Base-by-base conservation (phyloP, 371 early-diverging fungal species). In the Mortierella sp. region DNA sequence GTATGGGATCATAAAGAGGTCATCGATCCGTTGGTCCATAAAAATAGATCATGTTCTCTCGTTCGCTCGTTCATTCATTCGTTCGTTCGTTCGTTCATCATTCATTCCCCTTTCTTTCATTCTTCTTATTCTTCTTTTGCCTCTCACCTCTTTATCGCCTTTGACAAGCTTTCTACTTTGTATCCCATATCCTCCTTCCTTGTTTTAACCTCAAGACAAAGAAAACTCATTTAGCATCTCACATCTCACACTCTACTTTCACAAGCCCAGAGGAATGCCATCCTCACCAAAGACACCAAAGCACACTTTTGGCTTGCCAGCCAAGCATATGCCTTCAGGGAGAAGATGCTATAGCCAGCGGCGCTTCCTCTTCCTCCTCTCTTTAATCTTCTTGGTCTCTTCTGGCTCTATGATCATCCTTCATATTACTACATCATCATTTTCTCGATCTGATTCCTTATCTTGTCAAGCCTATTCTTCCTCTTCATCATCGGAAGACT, bases 341-440 rank as follows among this genome's bases (percentile, higher is more conserved):
- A 61, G 76, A 47, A 47, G 81, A 57, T 75, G 76, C 39, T 72
- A 75, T 59, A 37, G 70, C 24, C 81, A 81, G 28, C 61, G 67
- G 2, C 76, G 76, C 3, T 69, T 81, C 64, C 66, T 81, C n/a
- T 66, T 76, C 18, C 76, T 81, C 24, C 58, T 81, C 62, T 65
- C 76, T 20, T 45, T 81, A 26, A 49, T 76, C 54, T 47, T 81
- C 32, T 60, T 81, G 16, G 73, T 81, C 62, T 75, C 81, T 11
- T 81, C 81, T n/a, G 81, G 81, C 30, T 81, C 81, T n/a, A 72
- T 81, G 76, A 6, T 81, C 57, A 57, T 81, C 64, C 67, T 75
- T 22, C 81, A 75, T 60, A 76, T 76, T 64, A 54, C 74, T 26
- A 61, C 70, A 32, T 32, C 64, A 0, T 64, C 81, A 9, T 81